These are phyloP conservation scores for Fusarium euwallaceae DNA, from an alignment of 2,329 filamentous ascomycete genomes.

Conservation along the genomic window DNA sequence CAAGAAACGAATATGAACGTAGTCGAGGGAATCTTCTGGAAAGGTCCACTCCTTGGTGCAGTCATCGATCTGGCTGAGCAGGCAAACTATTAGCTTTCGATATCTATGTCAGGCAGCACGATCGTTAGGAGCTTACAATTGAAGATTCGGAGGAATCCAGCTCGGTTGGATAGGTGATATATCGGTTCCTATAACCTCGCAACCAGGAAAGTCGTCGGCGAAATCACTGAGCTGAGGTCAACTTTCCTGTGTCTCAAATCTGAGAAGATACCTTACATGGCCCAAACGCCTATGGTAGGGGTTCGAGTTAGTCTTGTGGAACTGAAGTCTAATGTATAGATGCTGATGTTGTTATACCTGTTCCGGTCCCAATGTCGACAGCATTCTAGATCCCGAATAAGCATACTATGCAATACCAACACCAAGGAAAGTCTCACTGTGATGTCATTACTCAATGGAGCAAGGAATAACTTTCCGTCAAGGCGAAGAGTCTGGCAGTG, in stretches of 20 bases:
- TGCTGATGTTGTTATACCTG: background rate
- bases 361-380: slow-evolving; percentile 7
- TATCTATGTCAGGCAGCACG: no score
- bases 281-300: background rate
- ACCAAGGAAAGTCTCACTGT: background rate
- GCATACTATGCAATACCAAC: background rate
- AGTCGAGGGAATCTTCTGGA: slow-evolving; percentile 63
- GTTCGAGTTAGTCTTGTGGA: background rate
- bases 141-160: slow-evolving; percentile 13
- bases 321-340: no score
- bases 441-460: background rate
- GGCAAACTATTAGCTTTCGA: background rate
- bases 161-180: slow-evolving; percentile 22
- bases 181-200: slow-evolving; percentile 18
- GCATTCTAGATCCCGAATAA: background rate
- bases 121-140: background rate
- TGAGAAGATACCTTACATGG: background rate
- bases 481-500: background rate
- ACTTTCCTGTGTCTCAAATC: background rate
- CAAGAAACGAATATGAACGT: slow-evolving; percentile 68
- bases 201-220: slow-evolving; percentile 14
- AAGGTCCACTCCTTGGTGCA: slow-evolving; percentile 65
- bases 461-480: background rate
- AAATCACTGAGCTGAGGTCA: slow-evolving; percentile 11
- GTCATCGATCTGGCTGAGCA: slow-evolving; percentile 67